Conservation (phyloP, 306 rosid genomes). For the Dryas drummondii region DNA sequence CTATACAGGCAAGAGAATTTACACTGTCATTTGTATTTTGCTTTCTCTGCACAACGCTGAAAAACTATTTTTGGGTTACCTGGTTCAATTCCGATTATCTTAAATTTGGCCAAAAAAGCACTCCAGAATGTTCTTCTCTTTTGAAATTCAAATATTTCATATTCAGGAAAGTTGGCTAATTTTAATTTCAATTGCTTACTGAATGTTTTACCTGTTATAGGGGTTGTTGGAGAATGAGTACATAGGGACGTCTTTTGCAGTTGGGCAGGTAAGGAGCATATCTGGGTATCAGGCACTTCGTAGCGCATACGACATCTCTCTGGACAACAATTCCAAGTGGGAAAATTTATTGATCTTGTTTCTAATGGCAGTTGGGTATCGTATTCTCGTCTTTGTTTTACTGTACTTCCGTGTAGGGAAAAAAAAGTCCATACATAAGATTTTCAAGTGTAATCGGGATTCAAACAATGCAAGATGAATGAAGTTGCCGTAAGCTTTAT, state of each 20-base stretch:
- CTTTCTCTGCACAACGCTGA: not conserved
- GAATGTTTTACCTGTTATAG: constrained; percentile 35
- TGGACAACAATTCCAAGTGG: constrained; percentile 76
- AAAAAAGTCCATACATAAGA: constrained; percentile 40
- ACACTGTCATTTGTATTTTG: not conserved
- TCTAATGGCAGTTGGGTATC: constrained; percentile 83
- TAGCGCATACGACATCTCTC: constrained; percentile 69
- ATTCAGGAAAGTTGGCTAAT: constrained; percentile 6
- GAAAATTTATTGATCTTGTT: constrained; percentile 76
- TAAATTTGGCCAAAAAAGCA: not conserved
- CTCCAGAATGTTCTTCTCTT: not conserved
- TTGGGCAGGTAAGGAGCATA: constrained; percentile 93
- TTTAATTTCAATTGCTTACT: not conserved
- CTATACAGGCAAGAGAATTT: constrained; percentile 75
- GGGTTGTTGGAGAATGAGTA: constrained; percentile 97
- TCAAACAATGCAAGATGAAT: constrained; percentile 56
- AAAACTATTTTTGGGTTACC: not conserved
- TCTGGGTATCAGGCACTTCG: constrained; percentile 90
- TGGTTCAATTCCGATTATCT: not conserved
- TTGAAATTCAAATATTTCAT: not conserved
- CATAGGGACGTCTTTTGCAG: constrained; percentile 74
- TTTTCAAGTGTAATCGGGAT: constrained; percentile 57
- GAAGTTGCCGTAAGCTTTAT: constrained; percentile 31
- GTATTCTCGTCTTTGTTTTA: constrained; percentile 58
- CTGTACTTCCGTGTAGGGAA: constrained; percentile 50